A percentile compares a stretch with the other conserved stretches of the same genome.
phyloP scores from a whole-genome alignment of 345 rosid genomes.

The Nasturtium officinale region DNA sequence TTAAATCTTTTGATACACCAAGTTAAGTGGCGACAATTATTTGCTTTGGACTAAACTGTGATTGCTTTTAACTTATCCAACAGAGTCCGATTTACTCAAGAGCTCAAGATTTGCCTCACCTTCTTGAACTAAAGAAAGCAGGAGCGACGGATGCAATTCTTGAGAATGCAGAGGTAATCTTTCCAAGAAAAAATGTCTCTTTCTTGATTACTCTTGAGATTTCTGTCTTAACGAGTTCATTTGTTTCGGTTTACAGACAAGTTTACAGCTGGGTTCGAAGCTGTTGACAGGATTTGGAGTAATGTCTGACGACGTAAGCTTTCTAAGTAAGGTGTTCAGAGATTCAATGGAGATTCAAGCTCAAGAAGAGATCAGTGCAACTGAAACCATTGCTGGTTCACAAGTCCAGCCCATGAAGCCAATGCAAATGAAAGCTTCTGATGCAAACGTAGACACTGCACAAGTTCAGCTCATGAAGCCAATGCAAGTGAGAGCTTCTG shows the following conservation, averaged over 20 bases:
- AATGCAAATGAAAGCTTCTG: conserved; percentile 43
- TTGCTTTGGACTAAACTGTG: conserved; percentile 6
- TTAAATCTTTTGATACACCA: not conserved
- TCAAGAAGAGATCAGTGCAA: conserved; percentile 53
- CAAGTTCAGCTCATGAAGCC: conserved; percentile 32
- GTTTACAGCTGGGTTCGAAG: conserved; percentile 91
- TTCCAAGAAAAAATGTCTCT: not conserved
- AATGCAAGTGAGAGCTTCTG: conserved; percentile 39
- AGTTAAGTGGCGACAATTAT: not conserved
- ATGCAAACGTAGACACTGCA: conserved; percentile 4
- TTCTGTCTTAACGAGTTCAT: conserved; percentile 8
- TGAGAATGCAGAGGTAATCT: conserved; percentile 81
- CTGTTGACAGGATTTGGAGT: conserved; percentile 89
- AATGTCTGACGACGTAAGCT: conserved; percentile 95
- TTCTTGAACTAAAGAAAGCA: conserved; percentile 84
- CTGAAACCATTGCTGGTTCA: conserved; percentile 68
- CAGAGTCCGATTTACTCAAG: conserved; percentile 91
- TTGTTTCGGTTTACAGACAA: conserved; percentile 60
- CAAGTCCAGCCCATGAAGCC: conserved; percentile 33
- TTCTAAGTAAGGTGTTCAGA: conserved; percentile 69
- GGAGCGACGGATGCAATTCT: conserved; percentile 94
- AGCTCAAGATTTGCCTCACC: conserved; percentile 84
- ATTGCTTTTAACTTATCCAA: conserved; percentile 18
- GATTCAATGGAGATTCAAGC: conserved; percentile 90
- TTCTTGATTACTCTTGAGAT: conserved; percentile 5